These are phyloP conservation scores for Rhodofomes roseus DNA, from an alignment of 1,284 basidiomycete genomes.

Conservation along the genomic window DNA sequence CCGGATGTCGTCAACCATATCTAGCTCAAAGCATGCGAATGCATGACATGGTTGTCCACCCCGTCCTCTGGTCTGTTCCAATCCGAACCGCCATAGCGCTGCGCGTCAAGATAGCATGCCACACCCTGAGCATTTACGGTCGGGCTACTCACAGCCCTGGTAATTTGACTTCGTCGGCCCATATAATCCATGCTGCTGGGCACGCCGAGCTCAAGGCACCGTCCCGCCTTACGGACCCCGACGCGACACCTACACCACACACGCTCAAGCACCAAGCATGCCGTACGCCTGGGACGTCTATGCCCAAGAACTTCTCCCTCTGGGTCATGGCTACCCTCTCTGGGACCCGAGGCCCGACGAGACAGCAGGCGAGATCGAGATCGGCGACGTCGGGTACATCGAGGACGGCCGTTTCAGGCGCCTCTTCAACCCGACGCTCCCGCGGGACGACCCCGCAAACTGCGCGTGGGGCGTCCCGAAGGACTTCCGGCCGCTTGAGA, in stretches of 20 bases:
- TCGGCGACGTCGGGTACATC: not conserved
- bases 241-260: not conserved
- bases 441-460: constrained; percentile 18
- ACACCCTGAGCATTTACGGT: too few relatives aligned
- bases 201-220: not conserved
- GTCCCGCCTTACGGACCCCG: not conserved
- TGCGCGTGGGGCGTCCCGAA: constrained; percentile 7
- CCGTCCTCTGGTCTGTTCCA: not conserved
- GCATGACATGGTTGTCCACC: not conserved
- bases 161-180: not conserved
- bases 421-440: constrained; percentile 6
- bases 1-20: not conserved
- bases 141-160: too few relatives aligned
- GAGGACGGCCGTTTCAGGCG: not conserved
- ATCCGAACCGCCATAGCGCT: not conserved
- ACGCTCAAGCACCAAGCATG: not conserved
- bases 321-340: not conserved
- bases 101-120: not conserved
- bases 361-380: not conserved
- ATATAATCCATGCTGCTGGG: not conserved
- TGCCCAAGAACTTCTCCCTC: not conserved
- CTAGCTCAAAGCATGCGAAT: not conserved
- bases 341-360: not conserved
- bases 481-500: not conserved
- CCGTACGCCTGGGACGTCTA: not conserved